These are phyloP conservation scores for Claviceps sp. DNA, from an alignment of 2,329 filamentous ascomycete species.

Conservation along the genomic window DNA sequence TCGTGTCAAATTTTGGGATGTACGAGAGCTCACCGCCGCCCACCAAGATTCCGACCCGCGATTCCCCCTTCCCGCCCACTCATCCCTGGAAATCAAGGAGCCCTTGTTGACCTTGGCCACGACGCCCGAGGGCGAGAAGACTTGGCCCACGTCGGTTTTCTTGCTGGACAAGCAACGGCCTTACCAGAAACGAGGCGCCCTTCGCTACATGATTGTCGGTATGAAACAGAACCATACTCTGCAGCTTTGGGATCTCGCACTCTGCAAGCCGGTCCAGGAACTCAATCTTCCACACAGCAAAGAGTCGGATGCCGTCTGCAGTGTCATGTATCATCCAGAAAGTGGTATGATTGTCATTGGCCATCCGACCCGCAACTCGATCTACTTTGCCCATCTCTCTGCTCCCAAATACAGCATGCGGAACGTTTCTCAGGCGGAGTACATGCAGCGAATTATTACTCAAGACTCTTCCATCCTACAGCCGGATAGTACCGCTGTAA, in stretches of 20 bases:
- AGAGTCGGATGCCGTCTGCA: conserved; percentile 96
- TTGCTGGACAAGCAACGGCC: conserved; percentile 93
- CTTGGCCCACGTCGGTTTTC: conserved; percentile 90
- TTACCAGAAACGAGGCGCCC: conserved; percentile 76
- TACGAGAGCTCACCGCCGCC: conserved; percentile 56
- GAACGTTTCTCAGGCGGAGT: conserved; percentile 75
- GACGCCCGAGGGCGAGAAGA: conserved; percentile 79
- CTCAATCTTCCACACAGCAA: conserved; percentile 92
- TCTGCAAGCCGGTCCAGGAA: conserved; percentile 92
- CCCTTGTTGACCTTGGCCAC: conserved; percentile 80
- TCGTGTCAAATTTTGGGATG: conserved; percentile 96
- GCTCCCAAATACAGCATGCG: conserved; percentile 83
- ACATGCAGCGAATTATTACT: conserved; percentile 63
- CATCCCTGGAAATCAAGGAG: conserved; percentile 64
- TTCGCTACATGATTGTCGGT: conserved; percentile 91
- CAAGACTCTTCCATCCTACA: conserved; percentile 63
- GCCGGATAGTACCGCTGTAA: conserved; percentile 89
- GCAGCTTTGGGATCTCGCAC: conserved; percentile 93
- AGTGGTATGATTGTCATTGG: conserved; percentile 91
- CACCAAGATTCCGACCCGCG: conserved; percentile 37
- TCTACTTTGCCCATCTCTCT: conserved; percentile 93
- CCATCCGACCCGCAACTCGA: conserved; percentile 90
- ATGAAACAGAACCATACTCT: conserved; percentile 99
- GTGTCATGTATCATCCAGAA: conserved; percentile 81
- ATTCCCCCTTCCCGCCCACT: conserved; percentile 39